These are phyloP conservation scores for Sugiyamaella boreocaroliniensis DNA, from an alignment of 805 yeast species.

Conservation along the genomic window DNA sequence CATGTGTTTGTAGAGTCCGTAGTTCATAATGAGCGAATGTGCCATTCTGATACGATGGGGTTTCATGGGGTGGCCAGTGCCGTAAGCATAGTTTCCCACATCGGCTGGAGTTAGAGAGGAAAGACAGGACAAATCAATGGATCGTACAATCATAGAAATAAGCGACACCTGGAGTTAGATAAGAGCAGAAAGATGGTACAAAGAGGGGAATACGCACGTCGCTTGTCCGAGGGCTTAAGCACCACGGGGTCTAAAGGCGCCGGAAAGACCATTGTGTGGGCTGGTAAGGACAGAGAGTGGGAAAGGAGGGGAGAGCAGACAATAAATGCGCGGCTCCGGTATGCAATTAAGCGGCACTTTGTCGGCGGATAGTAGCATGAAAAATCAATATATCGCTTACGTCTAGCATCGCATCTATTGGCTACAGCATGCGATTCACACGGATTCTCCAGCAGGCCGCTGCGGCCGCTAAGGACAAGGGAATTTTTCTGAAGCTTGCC, in stretches of 20 bases:
- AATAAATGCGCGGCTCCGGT: background rate
- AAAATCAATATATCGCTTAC: background rate
- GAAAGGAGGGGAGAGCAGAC: background rate
- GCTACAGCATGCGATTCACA: constrained; percentile 14
- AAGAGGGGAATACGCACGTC: constrained; percentile 2
- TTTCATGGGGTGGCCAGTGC: constrained; percentile 98
- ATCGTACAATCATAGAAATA: constrained; percentile 60
- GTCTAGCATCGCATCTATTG: background rate
- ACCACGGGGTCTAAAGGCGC: constrained; percentile 13
- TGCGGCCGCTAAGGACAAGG: constrained; percentile 2
- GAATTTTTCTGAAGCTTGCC: constrained; percentile 4
- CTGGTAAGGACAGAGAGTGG: background rate
- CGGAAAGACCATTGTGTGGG: constrained; percentile 2
- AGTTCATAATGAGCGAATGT: constrained; percentile 92
- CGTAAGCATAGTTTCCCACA: constrained; percentile 96
- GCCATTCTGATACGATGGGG: constrained; percentile 99
- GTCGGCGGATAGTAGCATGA: background rate
- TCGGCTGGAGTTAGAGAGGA: constrained; percentile 53
- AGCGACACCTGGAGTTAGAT: constrained; percentile 44
- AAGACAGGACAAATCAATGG: constrained; percentile 30
- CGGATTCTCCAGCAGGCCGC: constrained; percentile 9
- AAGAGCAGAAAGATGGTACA: background rate
- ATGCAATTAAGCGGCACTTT: background rate
- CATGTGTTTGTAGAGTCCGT: constrained; percentile 94
- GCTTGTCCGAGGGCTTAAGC: constrained; percentile 14